Conservation (phyloP, 805 yeast genomes). For the Myxozyma geophila region DNA sequence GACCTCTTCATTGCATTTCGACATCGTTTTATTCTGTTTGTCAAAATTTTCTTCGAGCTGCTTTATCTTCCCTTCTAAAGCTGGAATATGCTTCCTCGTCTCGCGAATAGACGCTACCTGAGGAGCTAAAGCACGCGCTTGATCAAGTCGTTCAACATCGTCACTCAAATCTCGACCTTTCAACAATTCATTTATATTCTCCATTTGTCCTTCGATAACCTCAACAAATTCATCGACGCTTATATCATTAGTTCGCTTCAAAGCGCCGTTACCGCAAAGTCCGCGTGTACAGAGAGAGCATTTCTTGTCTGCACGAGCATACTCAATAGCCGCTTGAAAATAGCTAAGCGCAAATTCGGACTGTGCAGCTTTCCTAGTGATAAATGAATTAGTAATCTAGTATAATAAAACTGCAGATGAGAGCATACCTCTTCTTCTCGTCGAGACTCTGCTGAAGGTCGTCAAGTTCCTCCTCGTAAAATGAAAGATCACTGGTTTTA, state of each 20-base stretch:
- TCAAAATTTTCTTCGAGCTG: constrained; percentile 4
- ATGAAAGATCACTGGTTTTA: constrained; percentile 30
- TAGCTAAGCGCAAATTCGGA: constrained; percentile 70
- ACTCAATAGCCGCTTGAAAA: constrained; percentile 68
- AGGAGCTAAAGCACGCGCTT: constrained; percentile 12
- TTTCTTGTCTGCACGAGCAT: constrained; percentile 59
- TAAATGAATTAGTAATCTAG: neutral
- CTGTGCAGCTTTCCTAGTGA: constrained; percentile 9
- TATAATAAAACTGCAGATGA: constrained; percentile 20
- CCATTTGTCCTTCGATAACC: constrained; percentile 10
- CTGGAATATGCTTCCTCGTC: neutral
- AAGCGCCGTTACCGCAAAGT: constrained; percentile 52
- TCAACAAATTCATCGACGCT: constrained; percentile 17
- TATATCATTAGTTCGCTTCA: constrained; percentile 29
- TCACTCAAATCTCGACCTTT: constrained; percentile 5
- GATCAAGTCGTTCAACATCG: constrained; percentile 5
- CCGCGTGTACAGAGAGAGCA: constrained; percentile 77
- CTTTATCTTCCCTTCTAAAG: constrained; percentile 25
- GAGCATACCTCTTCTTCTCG: constrained; percentile 10
- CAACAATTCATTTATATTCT: neutral
- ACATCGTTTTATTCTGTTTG: neutral
- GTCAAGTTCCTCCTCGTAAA: constrained; percentile 55
- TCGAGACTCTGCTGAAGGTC: constrained; percentile 66
- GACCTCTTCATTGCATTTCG: constrained; percentile 16
- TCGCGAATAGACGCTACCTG: constrained; percentile 9